A percentile compares a stretch with the other conserved stretches of the same genome.
These are phyloP conservation scores for Botrytis fabae DNA, from an alignment of 2,329 filamentous ascomycete genomes.

Conservation along the genomic window DNA sequence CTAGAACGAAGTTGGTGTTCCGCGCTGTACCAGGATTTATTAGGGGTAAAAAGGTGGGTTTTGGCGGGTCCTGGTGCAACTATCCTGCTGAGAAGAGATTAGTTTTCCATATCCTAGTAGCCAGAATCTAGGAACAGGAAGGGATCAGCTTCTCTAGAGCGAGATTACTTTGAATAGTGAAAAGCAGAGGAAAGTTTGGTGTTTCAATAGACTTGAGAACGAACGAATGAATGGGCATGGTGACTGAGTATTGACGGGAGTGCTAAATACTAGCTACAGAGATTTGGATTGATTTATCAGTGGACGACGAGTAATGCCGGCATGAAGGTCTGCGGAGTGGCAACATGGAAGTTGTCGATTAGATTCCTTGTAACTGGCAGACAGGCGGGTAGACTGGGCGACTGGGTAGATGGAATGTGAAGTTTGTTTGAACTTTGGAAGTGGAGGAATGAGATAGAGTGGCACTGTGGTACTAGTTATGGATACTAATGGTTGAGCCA, in stretches of 20 bases:
- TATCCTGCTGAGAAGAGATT: not conserved
- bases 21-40: not conserved
- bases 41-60: conserved; percentile 5
- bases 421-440: not conserved
- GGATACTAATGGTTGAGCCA: conserved; percentile 4
- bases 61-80: not conserved
- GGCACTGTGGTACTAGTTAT: not conserved
- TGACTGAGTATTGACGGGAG: not conserved
- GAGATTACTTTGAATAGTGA: not conserved
- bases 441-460: not conserved
- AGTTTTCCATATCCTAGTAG: not conserved
- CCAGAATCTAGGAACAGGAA: conserved; percentile 11
- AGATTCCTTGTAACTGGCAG: not conserved
- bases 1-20: not conserved
- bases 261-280: not conserved
- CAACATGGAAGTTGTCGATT: not conserved
- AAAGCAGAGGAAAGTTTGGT: not conserved
- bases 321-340: not conserved
- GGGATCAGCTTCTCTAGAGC: not conserved
- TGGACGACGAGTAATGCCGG: not conserved
- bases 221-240: not conserved
- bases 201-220: not conserved
- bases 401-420: not conserved
- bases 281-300: not conserved
- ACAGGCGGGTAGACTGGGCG: not conserved